Conservation (phyloP, 495 filamentous ascomycete genomes). For the Trichoderma virens region DNA sequence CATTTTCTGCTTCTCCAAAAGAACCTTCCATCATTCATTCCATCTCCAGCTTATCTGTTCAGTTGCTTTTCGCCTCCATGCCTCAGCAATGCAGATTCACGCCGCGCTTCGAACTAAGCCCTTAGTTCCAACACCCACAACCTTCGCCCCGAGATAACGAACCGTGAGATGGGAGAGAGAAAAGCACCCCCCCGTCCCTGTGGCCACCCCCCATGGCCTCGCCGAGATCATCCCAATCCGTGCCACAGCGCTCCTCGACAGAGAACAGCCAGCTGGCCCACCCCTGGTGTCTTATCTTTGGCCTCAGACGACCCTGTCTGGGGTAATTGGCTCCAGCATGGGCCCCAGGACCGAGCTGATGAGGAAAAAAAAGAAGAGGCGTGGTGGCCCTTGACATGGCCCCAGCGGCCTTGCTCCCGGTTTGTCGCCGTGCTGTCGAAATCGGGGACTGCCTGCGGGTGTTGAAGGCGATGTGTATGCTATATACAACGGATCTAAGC, state of each 20-base stretch:
- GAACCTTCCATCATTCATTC: too few species aligned
- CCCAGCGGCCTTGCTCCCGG: neutral
- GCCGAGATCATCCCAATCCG: neutral
- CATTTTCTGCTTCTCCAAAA: neutral
- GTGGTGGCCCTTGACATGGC: conserved; percentile 4
- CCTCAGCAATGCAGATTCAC: neutral
- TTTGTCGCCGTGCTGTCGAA: conserved; percentile 1
- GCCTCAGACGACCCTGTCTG: neutral
- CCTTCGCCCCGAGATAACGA: conserved; percentile 3
- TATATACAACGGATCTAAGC: conserved; percentile 2
- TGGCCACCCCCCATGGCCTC: neutral
- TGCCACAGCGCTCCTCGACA: neutral
- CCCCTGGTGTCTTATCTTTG: conserved; percentile 8
- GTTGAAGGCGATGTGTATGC: neutral
- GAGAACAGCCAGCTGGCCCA: neutral
- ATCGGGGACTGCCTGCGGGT: neutral
- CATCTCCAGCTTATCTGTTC: too few species aligned
- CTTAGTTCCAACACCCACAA: conserved; percentile 4
- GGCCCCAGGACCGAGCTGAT: neutral
- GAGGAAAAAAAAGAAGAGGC: neutral
- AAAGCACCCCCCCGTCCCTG: neutral
- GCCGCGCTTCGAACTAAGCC: conserved; percentile 8
- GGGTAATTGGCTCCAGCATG: conserved; percentile 1
- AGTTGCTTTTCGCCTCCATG: neutral
- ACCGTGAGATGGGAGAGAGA: neutral